Evolutionary conservation across 768 basidiomycete genomes (phyloP).

Genomic region (Mycena rosella): DNA sequence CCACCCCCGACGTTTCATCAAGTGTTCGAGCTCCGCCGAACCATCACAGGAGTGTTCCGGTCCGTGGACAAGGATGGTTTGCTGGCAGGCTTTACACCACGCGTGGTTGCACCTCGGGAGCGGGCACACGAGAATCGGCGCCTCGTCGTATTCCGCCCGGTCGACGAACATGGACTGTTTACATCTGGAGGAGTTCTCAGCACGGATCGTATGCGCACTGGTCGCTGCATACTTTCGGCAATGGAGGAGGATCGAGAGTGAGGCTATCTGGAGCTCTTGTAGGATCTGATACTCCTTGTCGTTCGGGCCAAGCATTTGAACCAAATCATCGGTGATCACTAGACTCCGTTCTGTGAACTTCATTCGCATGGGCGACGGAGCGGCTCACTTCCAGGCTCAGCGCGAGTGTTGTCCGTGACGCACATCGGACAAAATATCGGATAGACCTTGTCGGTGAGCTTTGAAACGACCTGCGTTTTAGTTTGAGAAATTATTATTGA

Average conservation of each 20-base stretch:
- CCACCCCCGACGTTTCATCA: slow-evolving; percentile 72
- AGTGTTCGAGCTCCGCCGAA: slow-evolving; percentile 62
- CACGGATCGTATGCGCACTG: not conserved
- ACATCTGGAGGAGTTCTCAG: slow-evolving; percentile 56
- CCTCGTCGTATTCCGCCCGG: slow-evolving; percentile 57
- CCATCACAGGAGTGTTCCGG: slow-evolving; percentile 71
- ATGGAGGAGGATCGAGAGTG: slow-evolving; percentile 57
- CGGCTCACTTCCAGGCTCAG: slow-evolving; percentile 45
- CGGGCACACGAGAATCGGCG: slow-evolving; percentile 62
- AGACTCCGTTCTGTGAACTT: slow-evolving; percentile 31
- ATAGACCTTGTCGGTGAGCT: slow-evolving; percentile 65
- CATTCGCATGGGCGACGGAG: slow-evolving; percentile 29
- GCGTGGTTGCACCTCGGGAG: slow-evolving; percentile 59
- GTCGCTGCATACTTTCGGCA: slow-evolving; percentile 63
- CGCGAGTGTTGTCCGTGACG: slow-evolving; percentile 46
- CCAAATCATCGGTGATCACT: slow-evolving; percentile 56
- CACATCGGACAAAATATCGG: slow-evolving; percentile 76
- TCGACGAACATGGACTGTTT: slow-evolving; percentile 63
- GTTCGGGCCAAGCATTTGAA: slow-evolving; percentile 61
- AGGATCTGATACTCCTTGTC: slow-evolving; percentile 55
- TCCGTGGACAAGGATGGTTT: slow-evolving; percentile 52
- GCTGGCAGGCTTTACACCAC: slow-evolving; percentile 75
- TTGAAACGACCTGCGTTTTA: slow-evolving; percentile 57
- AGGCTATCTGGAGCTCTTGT: slow-evolving; percentile 61
- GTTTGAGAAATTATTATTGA: too few relatives aligned